These are phyloP conservation scores for Kwoniella shandongensis DNA, from an alignment of 768 basidiomycete species.

Conservation along the genomic window DNA sequence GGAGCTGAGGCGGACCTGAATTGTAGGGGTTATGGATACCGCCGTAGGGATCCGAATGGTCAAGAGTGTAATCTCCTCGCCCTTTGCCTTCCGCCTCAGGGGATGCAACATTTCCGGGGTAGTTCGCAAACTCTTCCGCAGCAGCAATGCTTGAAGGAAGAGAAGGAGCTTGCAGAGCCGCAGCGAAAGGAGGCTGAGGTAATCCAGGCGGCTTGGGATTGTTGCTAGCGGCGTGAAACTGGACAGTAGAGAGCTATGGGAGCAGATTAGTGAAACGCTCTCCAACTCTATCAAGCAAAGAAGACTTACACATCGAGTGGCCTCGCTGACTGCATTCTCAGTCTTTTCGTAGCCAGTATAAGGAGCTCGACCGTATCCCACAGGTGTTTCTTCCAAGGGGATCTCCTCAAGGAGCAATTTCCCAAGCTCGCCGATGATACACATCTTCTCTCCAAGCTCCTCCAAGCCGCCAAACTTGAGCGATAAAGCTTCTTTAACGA, in stretches of 20 bases:
- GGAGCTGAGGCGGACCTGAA: slow-evolving; percentile 1
- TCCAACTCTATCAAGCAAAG: background rate
- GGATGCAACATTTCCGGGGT: slow-evolving; percentile 35
- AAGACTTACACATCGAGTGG: slow-evolving; percentile 54
- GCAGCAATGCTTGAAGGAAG: slow-evolving; percentile 30
- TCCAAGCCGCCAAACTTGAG: slow-evolving; percentile 83
- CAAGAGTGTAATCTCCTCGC: slow-evolving; percentile 25
- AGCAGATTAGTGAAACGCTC: background rate
- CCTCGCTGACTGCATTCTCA: slow-evolving; percentile 65
- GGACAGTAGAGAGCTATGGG: slow-evolving; percentile 33
- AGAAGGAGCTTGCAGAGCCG: slow-evolving; percentile 18
- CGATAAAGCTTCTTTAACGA: slow-evolving; percentile 69
- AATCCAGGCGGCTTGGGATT: slow-evolving; percentile 34
- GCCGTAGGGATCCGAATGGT: slow-evolving; percentile 41
- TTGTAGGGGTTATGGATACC: slow-evolving; percentile 24
- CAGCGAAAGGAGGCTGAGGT: slow-evolving; percentile 26
- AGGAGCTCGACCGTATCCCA: slow-evolving; percentile 70
- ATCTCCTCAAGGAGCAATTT: slow-evolving; percentile 67
- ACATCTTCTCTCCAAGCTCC: slow-evolving; percentile 80
- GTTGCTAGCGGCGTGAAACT: slow-evolving; percentile 32
- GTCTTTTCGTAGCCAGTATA: slow-evolving; percentile 68
- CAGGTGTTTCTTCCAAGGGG: slow-evolving; percentile 73
- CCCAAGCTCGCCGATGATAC: slow-evolving; percentile 61
- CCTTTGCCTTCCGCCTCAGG: slow-evolving; percentile 28
- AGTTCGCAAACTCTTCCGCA: slow-evolving; percentile 43